Evolutionary conservation across 192 early-diverging fungal species (phyloP).

Genomic region (Podochytrium sp.): DNA sequence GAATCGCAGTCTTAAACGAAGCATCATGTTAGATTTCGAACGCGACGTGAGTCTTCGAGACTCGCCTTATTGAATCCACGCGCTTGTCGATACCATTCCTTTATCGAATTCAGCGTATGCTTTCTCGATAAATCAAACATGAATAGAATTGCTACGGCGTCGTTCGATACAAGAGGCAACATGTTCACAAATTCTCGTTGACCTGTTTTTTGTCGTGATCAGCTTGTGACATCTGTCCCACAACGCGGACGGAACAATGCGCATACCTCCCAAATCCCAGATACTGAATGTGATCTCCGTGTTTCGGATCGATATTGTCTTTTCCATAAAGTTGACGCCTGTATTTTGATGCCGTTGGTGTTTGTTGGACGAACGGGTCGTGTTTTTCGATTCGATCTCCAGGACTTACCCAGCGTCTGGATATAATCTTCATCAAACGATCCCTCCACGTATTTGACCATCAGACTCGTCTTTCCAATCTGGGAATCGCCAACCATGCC

Average conservation of each 20-base stretch:
- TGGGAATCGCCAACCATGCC: conserved; percentile 96
- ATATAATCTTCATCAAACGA: conserved; percentile 94
- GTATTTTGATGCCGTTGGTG: conserved; percentile 19
- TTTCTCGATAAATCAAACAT: conserved; percentile 95
- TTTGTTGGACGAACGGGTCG: conserved; percentile 2
- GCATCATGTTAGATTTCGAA: background rate
- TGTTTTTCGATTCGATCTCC: background rate
- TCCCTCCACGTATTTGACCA: conserved; percentile 98
- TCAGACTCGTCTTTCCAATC: conserved; percentile 94
- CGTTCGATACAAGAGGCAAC: conserved; percentile 95
- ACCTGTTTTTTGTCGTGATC: conserved; percentile 51
- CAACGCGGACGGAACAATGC: background rate
- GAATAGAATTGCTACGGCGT: conserved; percentile 93
- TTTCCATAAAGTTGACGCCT: conserved; percentile 98
- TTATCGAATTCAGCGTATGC: conserved; percentile 88
- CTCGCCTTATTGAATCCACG: conserved; percentile 90
- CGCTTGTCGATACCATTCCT: conserved; percentile 97
- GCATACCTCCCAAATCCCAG: conserved; percentile 92
- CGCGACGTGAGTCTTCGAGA: background rate
- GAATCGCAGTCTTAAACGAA: conserved; percentile 76
- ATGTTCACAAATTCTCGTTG: conserved; percentile 97
- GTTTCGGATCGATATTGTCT: conserved; percentile 86
- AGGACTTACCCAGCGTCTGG: conserved; percentile 80
- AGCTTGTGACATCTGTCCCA: background rate
- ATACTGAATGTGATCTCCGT: conserved; percentile 96